Evolutionary conservation across 345 rosid genomes (phyloP).

Genomic region (Corchorus olitorius): DNA sequence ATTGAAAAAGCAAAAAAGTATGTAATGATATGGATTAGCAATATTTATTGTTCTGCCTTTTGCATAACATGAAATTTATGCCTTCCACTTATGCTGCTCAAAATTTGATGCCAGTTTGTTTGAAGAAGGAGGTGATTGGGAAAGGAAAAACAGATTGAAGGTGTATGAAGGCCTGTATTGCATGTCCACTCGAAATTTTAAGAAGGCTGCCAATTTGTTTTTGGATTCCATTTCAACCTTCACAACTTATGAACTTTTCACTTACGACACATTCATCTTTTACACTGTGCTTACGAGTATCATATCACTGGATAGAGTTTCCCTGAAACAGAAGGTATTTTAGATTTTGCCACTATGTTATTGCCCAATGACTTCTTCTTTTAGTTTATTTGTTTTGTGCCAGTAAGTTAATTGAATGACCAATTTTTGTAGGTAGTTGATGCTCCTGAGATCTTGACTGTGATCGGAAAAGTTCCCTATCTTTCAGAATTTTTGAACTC

Average conservation of each 20-base stretch:
- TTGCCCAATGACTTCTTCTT: constrained; percentile 8
- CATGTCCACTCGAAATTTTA: constrained; percentile 90
- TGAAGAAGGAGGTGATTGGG: constrained; percentile 99
- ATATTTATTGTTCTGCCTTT: constrained; percentile 14
- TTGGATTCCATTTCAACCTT: constrained; percentile 97
- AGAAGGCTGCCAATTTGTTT: constrained; percentile 87
- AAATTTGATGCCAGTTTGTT: constrained; percentile 62
- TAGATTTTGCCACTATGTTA: constrained; percentile 12
- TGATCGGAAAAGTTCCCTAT: constrained; percentile 86
- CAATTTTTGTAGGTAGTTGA: constrained; percentile 75
- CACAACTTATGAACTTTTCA: constrained; percentile 94
- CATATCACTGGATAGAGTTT: constrained; percentile 93
- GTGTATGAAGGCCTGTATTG: constrained; percentile 94
- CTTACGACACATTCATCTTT: constrained; percentile 92
- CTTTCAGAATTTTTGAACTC: constrained; percentile 95
- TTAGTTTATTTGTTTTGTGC: not conserved
- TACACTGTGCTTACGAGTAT: constrained; percentile 96
- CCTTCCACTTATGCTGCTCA: constrained; percentile 12
- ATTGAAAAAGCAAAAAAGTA: constrained; percentile 97
- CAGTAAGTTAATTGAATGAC: constrained; percentile 1
- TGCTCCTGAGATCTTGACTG: constrained; percentile 99
- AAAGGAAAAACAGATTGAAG: constrained; percentile 94
- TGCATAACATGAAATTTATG: not conserved
- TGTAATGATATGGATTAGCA: constrained; percentile 24
- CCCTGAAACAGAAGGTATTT: constrained; percentile 90